Base-by-base conservation (phyloP, 805 yeast species). In the Candida bentonensis region DNA sequence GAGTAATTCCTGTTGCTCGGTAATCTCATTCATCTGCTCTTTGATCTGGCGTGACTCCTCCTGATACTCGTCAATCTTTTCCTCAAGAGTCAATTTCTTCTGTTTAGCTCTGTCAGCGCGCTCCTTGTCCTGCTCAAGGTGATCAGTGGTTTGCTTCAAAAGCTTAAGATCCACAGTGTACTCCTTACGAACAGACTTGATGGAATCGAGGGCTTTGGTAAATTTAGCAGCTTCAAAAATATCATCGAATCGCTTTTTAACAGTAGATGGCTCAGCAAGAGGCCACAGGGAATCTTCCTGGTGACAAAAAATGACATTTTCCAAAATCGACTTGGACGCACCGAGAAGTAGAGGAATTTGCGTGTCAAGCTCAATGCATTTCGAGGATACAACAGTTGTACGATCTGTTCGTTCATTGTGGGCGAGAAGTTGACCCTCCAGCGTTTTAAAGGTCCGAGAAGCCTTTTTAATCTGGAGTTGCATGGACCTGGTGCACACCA, bases 261-360 rank as follows among this genome's bases (percentile, higher is more conserved):
- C 70, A 11, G 73, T 73, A 2, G 94, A 71, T 1, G 98, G 94
- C 61, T 92, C 99, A 1, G 61, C 53, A 41, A 92, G 67, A 1
- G 99, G 99, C 99, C 99, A 92, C 23, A 86, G 62, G 53, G 89
- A 79, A 48, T 92, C 99, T 56, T 92, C 99, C 60, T 92, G 99
- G 57, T 92, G 99, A 56, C 98, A 89, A 62, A 92, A 92, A 1
- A 89, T 79, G 36, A 92, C 98, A 58, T 86, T 85, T 51, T 89
- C 95, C 43, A 92, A 64, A 44, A 92, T 76, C 0, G 97, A 83
- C 47, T 76, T 75, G 0, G 95, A 82, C 1, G 88, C 95, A 3
- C 98, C 99, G 45, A 92, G 67, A 49, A 78, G 79, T 21, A 72
- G 68, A 1, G 97, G 96, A 30, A 92, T 79, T 45, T 81, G 81